phyloP scores from a whole-genome alignment of 2,329 filamentous ascomycete genomes.

The Karstenula rhodostoma region DNA sequence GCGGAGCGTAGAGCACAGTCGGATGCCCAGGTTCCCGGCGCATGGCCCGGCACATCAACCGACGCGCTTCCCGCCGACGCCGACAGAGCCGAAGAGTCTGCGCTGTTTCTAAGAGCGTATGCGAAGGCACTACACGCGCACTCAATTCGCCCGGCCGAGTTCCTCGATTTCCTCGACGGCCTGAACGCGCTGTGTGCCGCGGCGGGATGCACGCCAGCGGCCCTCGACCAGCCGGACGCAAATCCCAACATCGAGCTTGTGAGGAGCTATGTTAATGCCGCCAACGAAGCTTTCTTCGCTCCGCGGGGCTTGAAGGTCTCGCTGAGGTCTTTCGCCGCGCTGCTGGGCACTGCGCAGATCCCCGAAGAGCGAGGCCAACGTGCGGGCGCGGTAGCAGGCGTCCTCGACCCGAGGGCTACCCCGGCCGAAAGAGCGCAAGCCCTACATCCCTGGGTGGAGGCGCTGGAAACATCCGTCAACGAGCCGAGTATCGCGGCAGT shows the following conservation, averaged over 20 bases:
- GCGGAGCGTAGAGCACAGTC: slow-evolving; percentile 8
- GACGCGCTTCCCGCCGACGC: slow-evolving; percentile 9
- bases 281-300: slow-evolving; percentile 45
- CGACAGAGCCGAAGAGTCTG: slow-evolving; percentile 19
- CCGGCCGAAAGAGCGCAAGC: slow-evolving; percentile 31
- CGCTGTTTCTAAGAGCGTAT: slow-evolving; percentile 40
- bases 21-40: slow-evolving; percentile 15
- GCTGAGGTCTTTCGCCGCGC: slow-evolving; percentile 31
- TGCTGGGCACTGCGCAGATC: slow-evolving; percentile 32
- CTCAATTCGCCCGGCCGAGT: slow-evolving; percentile 39
- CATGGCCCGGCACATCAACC: slow-evolving; percentile 22
- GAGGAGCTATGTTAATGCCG: slow-evolving; percentile 32
- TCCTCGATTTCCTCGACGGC: slow-evolving; percentile 44
- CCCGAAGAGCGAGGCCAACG: slow-evolving; percentile 33
- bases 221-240: slow-evolving; percentile 10
- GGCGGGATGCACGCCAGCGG: slow-evolving; percentile 15
- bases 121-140: slow-evolving; percentile 39
- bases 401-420: slow-evolving; percentile 23
- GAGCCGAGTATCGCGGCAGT: slow-evolving; percentile 24
- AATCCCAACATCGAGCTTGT: slow-evolving; percentile 19
- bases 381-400: slow-evolving; percentile 28
- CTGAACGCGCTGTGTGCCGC: slow-evolving; percentile 39
- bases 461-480: slow-evolving; percentile 34
- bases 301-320: slow-evolving; percentile 40
- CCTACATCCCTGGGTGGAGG: slow-evolving; percentile 42